These are phyloP conservation scores for Tylopilus balloui DNA, from an alignment of 768 basidiomycete genomes.

Conservation along the genomic window DNA sequence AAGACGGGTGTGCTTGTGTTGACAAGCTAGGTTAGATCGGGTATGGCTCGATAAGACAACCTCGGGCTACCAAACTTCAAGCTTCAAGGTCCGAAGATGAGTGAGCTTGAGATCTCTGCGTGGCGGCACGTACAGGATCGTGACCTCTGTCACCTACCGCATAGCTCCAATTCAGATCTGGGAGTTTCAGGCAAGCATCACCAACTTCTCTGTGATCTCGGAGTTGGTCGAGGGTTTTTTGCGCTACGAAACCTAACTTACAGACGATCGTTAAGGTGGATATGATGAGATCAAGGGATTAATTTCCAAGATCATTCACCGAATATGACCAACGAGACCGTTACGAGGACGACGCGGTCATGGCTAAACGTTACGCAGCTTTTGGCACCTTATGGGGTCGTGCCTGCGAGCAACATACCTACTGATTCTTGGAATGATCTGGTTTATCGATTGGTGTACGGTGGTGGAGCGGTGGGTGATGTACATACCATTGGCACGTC, in stretches of 20 bases:
- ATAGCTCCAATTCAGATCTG: slow-evolving; percentile 32
- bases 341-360: slow-evolving; percentile 32
- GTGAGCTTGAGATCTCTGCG: slow-evolving; percentile 26
- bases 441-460: not conserved
- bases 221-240: slow-evolving; percentile 36
- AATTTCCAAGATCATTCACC: slow-evolving; percentile 28
- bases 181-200: slow-evolving; percentile 29
- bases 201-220: slow-evolving; percentile 28
- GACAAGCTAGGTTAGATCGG: not conserved
- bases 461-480: slow-evolving; percentile 17
- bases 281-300: slow-evolving; percentile 21
- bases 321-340: slow-evolving; percentile 34
- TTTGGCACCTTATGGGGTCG: slow-evolving; percentile 7
- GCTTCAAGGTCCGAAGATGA: not conserved
- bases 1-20: not conserved
- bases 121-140: slow-evolving; percentile 45
- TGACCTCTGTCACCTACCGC: slow-evolving; percentile 45
- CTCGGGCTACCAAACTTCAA: no score
- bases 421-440: slow-evolving; percentile 23
- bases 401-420: not conserved
- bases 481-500: slow-evolving; percentile 11
- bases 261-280: slow-evolving; percentile 44
- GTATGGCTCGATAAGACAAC: not conserved
- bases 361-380: slow-evolving; percentile 29
- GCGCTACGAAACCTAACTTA: slow-evolving; percentile 20